A percentile compares a stretch with the other conserved stretches of the same genome.
phyloP scores from a whole-genome alignment of 202 grass and related monocot genomes.

The Setaria viridis region DNA sequence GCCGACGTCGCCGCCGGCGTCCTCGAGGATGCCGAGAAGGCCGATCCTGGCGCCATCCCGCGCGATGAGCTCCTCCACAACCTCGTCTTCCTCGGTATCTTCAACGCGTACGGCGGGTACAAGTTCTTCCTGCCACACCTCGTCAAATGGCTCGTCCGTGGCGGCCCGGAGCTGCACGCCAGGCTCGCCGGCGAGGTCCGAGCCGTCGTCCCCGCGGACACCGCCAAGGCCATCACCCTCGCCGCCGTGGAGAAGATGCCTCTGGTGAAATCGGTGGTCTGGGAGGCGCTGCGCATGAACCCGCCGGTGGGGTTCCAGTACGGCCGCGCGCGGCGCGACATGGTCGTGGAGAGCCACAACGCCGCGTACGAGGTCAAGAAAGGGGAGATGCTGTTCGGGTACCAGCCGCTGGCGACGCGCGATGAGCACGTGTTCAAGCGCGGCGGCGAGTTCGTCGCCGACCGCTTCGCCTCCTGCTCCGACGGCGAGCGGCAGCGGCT shows the following conservation, averaged over 20 bases:
- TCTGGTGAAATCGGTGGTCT: conserved; percentile 72
- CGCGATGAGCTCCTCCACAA: conserved; percentile 74
- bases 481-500: conserved; percentile 21
- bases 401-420: conserved; percentile 67
- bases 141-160: conserved; percentile 24
- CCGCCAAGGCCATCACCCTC: conserved; percentile 2
- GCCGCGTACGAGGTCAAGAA: conserved; percentile 64
- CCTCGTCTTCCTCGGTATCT: conserved; percentile 64
- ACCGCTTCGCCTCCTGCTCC: conserved; percentile 47
- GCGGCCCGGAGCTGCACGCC: conserved; percentile 48
- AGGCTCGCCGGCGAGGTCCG: conserved; percentile 64
- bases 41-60: not conserved
- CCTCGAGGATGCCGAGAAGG: conserved; percentile 59
- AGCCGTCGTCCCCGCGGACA: not conserved
- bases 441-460: conserved; percentile 58
- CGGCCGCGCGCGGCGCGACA: conserved; percentile 59
- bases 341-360: conserved; percentile 73
- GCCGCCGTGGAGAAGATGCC: conserved; percentile 59
- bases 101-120: conserved; percentile 67
- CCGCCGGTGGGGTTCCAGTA: conserved; percentile 83
- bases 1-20: conserved; percentile 28
- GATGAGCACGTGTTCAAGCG: conserved; percentile 60
- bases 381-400: conserved; percentile 74
- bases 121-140: conserved; percentile 64
- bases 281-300: conserved; percentile 67